Percentiles rank a stretch among this genome's conserved stretches.
phyloP scores from a whole-genome alignment of 768 basidiomycete species.

The Gelatoporia subvermispora region DNA sequence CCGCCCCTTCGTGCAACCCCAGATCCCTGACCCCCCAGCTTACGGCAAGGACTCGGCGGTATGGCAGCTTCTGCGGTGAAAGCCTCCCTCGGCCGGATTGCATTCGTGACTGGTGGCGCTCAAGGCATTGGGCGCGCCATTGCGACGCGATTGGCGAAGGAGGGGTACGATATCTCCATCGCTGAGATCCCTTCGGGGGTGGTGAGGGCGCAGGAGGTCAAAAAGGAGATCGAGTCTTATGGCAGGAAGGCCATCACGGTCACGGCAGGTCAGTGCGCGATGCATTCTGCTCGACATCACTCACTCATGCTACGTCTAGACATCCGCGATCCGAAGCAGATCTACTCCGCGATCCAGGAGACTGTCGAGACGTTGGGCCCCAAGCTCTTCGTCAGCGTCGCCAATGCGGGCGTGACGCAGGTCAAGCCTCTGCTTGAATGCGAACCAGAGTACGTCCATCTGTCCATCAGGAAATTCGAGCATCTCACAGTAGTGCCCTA shows the following conservation, averaged over 20 bases:
- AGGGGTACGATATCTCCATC: conserved; percentile 43
- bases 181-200: conserved; percentile 34
- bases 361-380: conserved; percentile 27
- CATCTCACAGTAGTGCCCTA: background rate
- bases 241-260: conserved; percentile 27
- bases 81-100: conserved; percentile 28
- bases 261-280: conserved; percentile 16
- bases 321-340: conserved; percentile 24
- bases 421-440: conserved; percentile 26
- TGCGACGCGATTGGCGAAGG: conserved; percentile 40
- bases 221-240: conserved; percentile 25
- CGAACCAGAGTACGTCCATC: conserved; percentile 22
- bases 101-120: conserved; percentile 40
- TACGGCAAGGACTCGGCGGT: background rate
- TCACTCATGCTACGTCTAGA: conserved; percentile 13
- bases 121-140: conserved; percentile 48
- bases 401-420: conserved; percentile 29
- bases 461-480: background rate
- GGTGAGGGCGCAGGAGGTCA: conserved; percentile 18
- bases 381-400: conserved; percentile 24
- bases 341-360: conserved; percentile 25
- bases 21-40: no score
- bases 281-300: background rate
- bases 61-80: conserved; percentile 20
- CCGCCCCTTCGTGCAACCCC: no score